phyloP scores from a whole-genome alignment of 352 stramenopile genomes.

The Thraustotheca clavata region DNA sequence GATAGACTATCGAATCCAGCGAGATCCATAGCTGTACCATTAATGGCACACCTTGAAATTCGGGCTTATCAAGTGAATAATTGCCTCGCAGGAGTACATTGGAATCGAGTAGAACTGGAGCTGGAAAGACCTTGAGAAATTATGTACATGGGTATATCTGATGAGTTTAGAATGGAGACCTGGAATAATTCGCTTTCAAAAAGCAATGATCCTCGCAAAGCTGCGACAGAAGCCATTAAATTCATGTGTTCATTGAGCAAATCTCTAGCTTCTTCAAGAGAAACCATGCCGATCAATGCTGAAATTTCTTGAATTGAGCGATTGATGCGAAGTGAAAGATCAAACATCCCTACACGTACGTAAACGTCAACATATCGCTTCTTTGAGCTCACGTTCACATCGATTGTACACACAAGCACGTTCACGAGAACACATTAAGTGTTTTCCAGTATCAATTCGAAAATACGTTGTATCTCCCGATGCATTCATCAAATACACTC shows the following conservation, averaged over 20 bases:
- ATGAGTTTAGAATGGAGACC: not conserved
- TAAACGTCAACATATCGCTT: not conserved
- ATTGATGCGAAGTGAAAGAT: slow-evolving; percentile 81
- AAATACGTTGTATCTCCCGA: slow-evolving; percentile 65
- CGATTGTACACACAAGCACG: slow-evolving; percentile 70
- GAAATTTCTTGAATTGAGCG: slow-evolving; percentile 83
- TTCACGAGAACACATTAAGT: slow-evolving; percentile 72
- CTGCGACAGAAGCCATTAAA: slow-evolving; percentile 71
- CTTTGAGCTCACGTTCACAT: slow-evolving; percentile 67
- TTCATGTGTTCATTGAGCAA: slow-evolving; percentile 81
- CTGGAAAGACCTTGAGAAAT: slow-evolving; percentile 51
- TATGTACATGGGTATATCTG: not conserved
- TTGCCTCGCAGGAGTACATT: slow-evolving; percentile 65
- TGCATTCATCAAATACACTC: slow-evolving; percentile 80
- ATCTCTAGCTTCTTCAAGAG: slow-evolving; percentile 58
- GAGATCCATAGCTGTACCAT: slow-evolving; percentile 85
- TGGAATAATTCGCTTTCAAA: slow-evolving; percentile 82
- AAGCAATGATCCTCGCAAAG: slow-evolving; percentile 59
- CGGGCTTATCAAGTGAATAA: slow-evolving; percentile 36
- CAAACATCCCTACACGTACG: slow-evolving; percentile 47
- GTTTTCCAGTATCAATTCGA: slow-evolving; percentile 34
- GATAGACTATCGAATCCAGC: slow-evolving; percentile 73
- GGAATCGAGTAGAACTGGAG: slow-evolving; percentile 64
- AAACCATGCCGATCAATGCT: slow-evolving; percentile 71
- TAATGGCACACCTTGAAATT: slow-evolving; percentile 56